These are phyloP conservation scores for Nemania sp. DNA, from an alignment of 2,329 filamentous ascomycete genomes.

Conservation along the genomic window DNA sequence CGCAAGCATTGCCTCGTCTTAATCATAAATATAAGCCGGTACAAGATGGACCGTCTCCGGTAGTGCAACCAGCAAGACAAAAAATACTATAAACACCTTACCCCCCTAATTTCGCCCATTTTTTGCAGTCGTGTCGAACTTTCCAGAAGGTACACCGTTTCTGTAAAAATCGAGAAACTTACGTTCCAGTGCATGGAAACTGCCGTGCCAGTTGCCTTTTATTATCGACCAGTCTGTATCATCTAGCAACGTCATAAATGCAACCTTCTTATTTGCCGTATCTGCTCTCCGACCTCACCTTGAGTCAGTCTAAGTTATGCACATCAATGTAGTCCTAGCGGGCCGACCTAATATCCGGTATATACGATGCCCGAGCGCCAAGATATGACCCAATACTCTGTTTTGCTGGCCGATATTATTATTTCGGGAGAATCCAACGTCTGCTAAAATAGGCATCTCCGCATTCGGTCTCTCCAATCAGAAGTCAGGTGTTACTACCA, in stretches of 20 bases:
- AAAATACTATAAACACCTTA: too few relatives aligned
- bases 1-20: too few relatives aligned
- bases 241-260: neutral
- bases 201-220: slow-evolving; percentile 13
- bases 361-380: slow-evolving; percentile 27
- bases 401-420: slow-evolving; percentile 34
- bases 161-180: neutral
- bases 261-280: slow-evolving; percentile 21
- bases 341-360: slow-evolving; percentile 33
- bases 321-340: slow-evolving; percentile 15
- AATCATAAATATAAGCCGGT: too few relatives aligned
- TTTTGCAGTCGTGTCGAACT: neutral
- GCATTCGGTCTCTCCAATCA: slow-evolving; percentile 30
- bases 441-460: slow-evolving; percentile 29
- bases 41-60: too few relatives aligned
- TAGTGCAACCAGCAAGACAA: too few relatives aligned
- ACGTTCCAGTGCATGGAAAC: neutral
- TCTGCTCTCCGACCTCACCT: neutral
- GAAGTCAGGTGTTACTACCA: neutral
- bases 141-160: neutral
- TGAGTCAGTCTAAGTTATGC: slow-evolving; percentile 20
- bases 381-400: slow-evolving; percentile 16
- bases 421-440: slow-evolving; percentile 29
- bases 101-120: too few relatives aligned
- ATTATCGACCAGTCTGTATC: slow-evolving; percentile 1